Base-by-base conservation (phyloP, 108 stramenopile genomes). In the Asterionellopsis glacialis region DNA sequence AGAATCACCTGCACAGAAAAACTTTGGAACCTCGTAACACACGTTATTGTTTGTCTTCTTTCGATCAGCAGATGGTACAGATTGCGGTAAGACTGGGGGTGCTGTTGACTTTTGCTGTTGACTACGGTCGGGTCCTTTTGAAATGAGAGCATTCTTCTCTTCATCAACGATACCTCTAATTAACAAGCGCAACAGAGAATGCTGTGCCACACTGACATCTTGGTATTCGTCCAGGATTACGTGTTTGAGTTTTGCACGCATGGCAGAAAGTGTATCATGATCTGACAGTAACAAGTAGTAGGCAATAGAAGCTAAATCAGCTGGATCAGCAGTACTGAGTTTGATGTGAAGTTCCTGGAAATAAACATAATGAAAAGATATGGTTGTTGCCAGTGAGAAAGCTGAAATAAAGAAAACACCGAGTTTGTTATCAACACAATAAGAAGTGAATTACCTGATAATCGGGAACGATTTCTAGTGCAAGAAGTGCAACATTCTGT, bases 171-270 rank as follows among this genome's bases (percentile, higher is more conserved):
- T 52, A 18, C 79, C 79, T 22, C 72, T 48, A 0, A 77, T 59
- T 12, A 81, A 40, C 39, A 81, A 50, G 18, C 80, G 53, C 7
- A 81, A 67, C 33, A 81, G 61, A 21, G 72, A 63, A 39, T 74
- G 80, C 45, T 81, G 80, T 22, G 80, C 68, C 7, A 81, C 80
- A 14, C 73, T 74, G 45, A 81, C 58, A 71, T 81, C 80, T 64
- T 81, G 80, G 58, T 81, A 81, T 58, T 81, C 80, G 49, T 81
- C 80, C 3, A 81, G 56, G 55, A 81, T 77, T 13, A 77, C 62
- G 27, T 81, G 80, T 22, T 64, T 70, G 11, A 81, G 57, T 45
- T 74, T 77, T 19, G 55, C 60, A 22, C 80, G 75, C 15, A 81
- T 38, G 11, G 57, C 41, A 41, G 59, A 55, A 9, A 81, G 61